phyloP scores from a whole-genome alignment of 192 early-diverging fungal species.

The Chytriomyces hyalinus region DNA sequence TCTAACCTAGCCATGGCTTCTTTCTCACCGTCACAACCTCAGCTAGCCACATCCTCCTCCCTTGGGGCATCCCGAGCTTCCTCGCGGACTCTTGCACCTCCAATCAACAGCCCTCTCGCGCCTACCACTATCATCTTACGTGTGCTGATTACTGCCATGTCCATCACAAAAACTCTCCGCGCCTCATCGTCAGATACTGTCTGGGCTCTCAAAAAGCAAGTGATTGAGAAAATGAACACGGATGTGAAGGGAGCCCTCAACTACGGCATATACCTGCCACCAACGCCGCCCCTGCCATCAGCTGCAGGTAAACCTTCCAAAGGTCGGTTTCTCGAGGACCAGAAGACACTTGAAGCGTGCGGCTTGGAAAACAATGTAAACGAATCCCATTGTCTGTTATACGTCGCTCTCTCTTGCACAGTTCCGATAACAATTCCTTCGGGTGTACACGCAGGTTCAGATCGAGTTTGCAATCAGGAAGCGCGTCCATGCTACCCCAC shows the following conservation, averaged over 20 bases:
- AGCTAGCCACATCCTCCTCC: no score
- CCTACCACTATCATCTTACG: slow-evolving; percentile 46
- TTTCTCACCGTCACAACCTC: no score
- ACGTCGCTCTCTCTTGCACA: not conserved
- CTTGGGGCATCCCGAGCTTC: not conserved
- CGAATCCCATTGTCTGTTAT: slow-evolving; percentile 20
- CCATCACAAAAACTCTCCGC: slow-evolving; percentile 51
- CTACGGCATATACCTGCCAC: slow-evolving; percentile 51
- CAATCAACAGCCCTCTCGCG: slow-evolving; percentile 4
- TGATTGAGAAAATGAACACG: slow-evolving; percentile 54
- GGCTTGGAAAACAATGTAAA: slow-evolving; percentile 49
- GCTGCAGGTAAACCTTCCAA: slow-evolving; percentile 33
- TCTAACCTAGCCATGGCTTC: not conserved
- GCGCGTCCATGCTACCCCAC: slow-evolving; percentile 12
- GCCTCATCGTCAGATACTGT: slow-evolving; percentile 42
- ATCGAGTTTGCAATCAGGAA: slow-evolving; percentile 56
- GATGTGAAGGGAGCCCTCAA: slow-evolving; percentile 57
- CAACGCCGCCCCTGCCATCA: not conserved
- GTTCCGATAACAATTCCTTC: not conserved
- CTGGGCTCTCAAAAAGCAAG: slow-evolving; percentile 55
- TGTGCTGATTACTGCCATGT: slow-evolving; percentile 46
- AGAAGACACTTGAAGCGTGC: slow-evolving; percentile 40
- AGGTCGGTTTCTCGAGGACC: slow-evolving; percentile 59
- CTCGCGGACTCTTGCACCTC: not conserved
- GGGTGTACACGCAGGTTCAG: slow-evolving; percentile 35